Percentiles rank a stretch among this genome's conserved stretches.
Evolutionary conservation across 75 land plant genomes (phyloP).

Genomic region (Ceratopteris richardii): DNA sequence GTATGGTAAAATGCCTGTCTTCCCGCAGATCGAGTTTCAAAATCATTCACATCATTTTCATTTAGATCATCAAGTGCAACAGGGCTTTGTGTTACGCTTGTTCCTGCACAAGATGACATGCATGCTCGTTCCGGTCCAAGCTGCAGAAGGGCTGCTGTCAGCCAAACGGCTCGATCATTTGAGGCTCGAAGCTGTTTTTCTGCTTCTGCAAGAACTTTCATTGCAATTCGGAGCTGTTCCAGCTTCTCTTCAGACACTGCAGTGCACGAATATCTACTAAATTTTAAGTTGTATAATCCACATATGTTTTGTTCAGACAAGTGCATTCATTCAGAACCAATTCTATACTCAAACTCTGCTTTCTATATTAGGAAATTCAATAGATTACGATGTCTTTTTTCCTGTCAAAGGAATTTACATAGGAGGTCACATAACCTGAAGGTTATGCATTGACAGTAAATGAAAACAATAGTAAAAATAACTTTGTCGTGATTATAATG

Average conservation of each 20-base stretch:
- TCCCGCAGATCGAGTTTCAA: conserved; percentile 1
- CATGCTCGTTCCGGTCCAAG: conserved; percentile 13
- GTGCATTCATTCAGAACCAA: too few relatives aligned
- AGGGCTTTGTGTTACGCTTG: conserved; percentile 19
- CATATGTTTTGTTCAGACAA: too few relatives aligned
- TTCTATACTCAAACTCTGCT: too few relatives aligned
- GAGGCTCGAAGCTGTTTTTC: conserved; percentile 32
- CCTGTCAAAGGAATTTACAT: too few relatives aligned
- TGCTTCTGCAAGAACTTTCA: conserved; percentile 33
- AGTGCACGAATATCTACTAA: neutral
- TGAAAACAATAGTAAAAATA: too few relatives aligned
- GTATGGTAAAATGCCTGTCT: neutral
- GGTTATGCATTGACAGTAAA: too few relatives aligned
- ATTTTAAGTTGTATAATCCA: neutral
- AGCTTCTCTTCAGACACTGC: conserved; percentile 25
- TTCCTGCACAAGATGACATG: conserved; percentile 21
- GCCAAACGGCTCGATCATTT: conserved; percentile 29
- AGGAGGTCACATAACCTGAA: too few relatives aligned
- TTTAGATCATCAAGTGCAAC: neutral
- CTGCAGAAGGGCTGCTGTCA: conserved; percentile 36
- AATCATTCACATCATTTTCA: conserved; percentile 6
- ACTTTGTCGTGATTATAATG: too few relatives aligned
- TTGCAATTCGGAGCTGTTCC: conserved; percentile 21
- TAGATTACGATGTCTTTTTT: too few relatives aligned
- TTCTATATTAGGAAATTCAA: too few relatives aligned